Evolutionary conservation across 192 early-diverging fungal genomes (phyloP).

Genomic region (Linnemannia exigua): DNA sequence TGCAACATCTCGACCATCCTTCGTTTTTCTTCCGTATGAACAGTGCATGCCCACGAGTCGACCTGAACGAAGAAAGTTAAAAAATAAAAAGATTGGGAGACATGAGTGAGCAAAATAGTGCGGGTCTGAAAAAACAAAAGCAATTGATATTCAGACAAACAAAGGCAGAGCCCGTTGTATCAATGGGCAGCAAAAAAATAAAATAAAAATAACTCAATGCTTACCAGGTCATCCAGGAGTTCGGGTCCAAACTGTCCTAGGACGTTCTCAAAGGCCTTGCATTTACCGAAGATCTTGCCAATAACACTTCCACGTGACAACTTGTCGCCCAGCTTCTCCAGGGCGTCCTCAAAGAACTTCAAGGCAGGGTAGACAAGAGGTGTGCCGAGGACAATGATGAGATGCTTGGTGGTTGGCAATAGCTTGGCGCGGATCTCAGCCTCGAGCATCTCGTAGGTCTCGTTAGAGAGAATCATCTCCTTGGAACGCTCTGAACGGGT

Average conservation of each 20-base stretch:
- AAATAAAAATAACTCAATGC: not conserved
- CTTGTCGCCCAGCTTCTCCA: slow-evolving; percentile 62
- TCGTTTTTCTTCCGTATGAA: slow-evolving; percentile 80
- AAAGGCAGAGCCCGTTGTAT: slow-evolving; percentile 10
- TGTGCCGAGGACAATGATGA: slow-evolving; percentile 79
- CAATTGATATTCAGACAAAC: slow-evolving; percentile 62
- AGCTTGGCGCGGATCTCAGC: slow-evolving; percentile 65
- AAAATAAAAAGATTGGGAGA: slow-evolving; percentile 1
- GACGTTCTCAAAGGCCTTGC: slow-evolving; percentile 67
- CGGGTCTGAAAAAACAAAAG: not conserved
- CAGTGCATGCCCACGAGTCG: slow-evolving; percentile 64
- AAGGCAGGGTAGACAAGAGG: slow-evolving; percentile 85
- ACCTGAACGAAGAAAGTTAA: slow-evolving; percentile 33
- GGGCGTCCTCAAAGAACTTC: slow-evolving; percentile 73
- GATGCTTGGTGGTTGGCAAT: slow-evolving; percentile 70
- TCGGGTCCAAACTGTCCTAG: slow-evolving; percentile 87
- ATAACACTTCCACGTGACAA: slow-evolving; percentile 64
- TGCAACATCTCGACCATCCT: slow-evolving; percentile 76
- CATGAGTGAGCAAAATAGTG: not conserved
- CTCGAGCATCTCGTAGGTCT: slow-evolving; percentile 74
- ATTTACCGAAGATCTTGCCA: slow-evolving; percentile 70
- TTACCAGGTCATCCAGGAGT: slow-evolving; percentile 85
- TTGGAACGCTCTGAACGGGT: slow-evolving; percentile 81
- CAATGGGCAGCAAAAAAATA: slow-evolving; percentile 28
- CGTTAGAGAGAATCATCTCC: slow-evolving; percentile 69